Evolutionary conservation across 352 stramenopile species (phyloP), one percentile per base, ranked within the genome.

Genomic region (Phytophthora ohioensis): DNA sequence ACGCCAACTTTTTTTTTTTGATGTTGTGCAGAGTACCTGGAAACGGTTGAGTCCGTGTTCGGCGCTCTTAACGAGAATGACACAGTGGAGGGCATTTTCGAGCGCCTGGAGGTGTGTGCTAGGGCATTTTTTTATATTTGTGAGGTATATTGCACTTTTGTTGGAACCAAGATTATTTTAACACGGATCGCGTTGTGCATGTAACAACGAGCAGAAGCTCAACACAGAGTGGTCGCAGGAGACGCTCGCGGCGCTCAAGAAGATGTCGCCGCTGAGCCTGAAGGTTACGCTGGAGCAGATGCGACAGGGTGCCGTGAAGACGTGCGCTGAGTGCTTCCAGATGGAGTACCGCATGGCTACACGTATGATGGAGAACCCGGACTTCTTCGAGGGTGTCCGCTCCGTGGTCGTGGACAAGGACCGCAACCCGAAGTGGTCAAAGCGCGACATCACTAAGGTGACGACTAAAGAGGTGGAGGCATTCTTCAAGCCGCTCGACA

Each of bases 311-410:
- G 80, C 84, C 3, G 72, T 76, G 38, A 91, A 96, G 71, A 90
- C 74, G 45, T 87, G 97, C 48, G 85, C 83, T 35, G 93, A 98
- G 73, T 97, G 88, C 71, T 94, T 99, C 61, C 79, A 98, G 73
- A 99, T 99, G 93, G 97, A 99, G 78, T 98, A 92, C 80, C 86
- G 87, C 36, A 81, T 94, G 57, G 84, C 87, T 61, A 79, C 81
- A 49, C 86, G 90, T 64, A 95, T 98, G 81, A 86, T 94, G 70
- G 84, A 93, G 55, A 94, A 91, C 64, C 70, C 79, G 12, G 98
- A 99, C 77, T 99, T 99, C 75, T 98, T 97, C 64, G 97, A 99
- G 74, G 98, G 98, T 11, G 95, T 99, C 27, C 90, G 97, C 58
- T 94, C 97, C 36, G 87, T 98, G 48, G 85, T 99, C 49, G 87